Evolutionary conservation across 129 eudicot species (phyloP), one percentile per base, ranked within the genome.

Genomic region (Ambrosia artemisiifolia): DNA sequence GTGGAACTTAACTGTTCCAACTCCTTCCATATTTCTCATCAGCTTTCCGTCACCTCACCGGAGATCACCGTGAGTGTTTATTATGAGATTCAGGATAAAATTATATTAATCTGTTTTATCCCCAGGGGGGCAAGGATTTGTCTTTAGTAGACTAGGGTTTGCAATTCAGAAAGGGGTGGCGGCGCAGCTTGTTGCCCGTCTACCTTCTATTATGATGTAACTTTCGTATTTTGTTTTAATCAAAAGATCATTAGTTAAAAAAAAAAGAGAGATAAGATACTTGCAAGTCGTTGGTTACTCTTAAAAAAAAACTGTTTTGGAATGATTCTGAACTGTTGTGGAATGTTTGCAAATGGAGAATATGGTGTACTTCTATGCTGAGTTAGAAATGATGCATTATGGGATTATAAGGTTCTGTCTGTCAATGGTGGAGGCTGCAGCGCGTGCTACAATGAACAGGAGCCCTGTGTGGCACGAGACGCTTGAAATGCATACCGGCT

Each of bases 401-500:
- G 85, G 47, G 24, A 76, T 84, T 3, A 72, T 86, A 2, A 67
- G 68, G 24, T 83, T 80, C 67, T 78, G 86, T 60, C 92, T 92
- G 3, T 94, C 98, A 0, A 90, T 94, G 96, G 74, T 94, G 77
- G 96, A 96, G 14, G 98, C 98, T 59, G 87, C 86, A 2, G 96
- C 97, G 2, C 84, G 98, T 2, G 78, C 83, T 78, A 81, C 91
- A 3, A 36, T 94, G 16, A 78, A 79, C 65, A 83, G 65, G 78
- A 63, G n/a, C 8, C 95, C 92, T 3, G 56, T 67, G 38, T 94
- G 98, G 98, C 86, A 76, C 54, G 95, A 84, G 32, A 90, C 98
- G 0, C 79, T 94, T 9, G 84, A 84, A 50, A 6, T 80, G 70
- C 92, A 94, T 84, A 85, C 96, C 0, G 96, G 96, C 2, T 94